phyloP scores from a whole-genome alignment of 768 basidiomycete genomes.

The Phlebiopsis flavidoalba region DNA sequence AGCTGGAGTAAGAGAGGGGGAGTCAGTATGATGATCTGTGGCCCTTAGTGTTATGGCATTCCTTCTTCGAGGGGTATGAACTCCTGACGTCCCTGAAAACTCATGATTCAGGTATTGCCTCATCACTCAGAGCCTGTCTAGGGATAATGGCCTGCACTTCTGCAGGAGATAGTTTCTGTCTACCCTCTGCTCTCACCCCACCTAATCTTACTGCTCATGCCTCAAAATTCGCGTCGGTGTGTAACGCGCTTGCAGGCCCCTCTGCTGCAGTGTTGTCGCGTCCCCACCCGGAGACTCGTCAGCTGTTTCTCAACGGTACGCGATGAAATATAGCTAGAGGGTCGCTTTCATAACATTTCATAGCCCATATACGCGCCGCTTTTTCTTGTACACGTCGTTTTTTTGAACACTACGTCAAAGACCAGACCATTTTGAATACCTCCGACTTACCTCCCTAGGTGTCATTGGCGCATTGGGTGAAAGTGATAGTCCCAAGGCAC shows the following conservation, averaged over 20 bases:
- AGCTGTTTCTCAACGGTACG: conserved; percentile 89
- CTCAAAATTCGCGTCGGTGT: conserved; percentile 97
- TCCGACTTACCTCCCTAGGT: conserved; percentile 97
- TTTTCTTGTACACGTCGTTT: conserved; percentile 91
- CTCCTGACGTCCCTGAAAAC: not conserved
- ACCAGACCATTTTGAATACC: conserved; percentile 99
- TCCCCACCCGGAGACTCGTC: conserved; percentile 94
- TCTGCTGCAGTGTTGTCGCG: conserved; percentile 94
- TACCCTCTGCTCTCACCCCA: conserved; percentile 93
- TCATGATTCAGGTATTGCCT: too few relatives aligned
- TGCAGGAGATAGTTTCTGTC: conserved; percentile 97
- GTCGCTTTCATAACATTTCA: not conserved
- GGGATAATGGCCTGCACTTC: conserved; percentile 96
- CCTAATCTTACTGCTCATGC: conserved; percentile 96
- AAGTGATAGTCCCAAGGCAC: conserved; percentile 47
- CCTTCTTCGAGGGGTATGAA: conserved; percentile 84
- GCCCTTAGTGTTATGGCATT: conserved; percentile 97
- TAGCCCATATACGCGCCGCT: conserved; percentile 97
- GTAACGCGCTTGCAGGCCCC: conserved; percentile 99
- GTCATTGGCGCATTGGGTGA: conserved; percentile 98
- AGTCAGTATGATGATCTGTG: conserved; percentile 99
- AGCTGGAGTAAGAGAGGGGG: conserved; percentile 97
- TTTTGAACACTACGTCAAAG: conserved; percentile 98
- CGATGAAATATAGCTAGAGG: not conserved
- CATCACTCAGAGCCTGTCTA: conserved; percentile 24